A percentile compares a stretch with the other conserved stretches of the same genome.
phyloP scores from a whole-genome alignment of 345 rosid genomes.

The Brassica cretica region DNA sequence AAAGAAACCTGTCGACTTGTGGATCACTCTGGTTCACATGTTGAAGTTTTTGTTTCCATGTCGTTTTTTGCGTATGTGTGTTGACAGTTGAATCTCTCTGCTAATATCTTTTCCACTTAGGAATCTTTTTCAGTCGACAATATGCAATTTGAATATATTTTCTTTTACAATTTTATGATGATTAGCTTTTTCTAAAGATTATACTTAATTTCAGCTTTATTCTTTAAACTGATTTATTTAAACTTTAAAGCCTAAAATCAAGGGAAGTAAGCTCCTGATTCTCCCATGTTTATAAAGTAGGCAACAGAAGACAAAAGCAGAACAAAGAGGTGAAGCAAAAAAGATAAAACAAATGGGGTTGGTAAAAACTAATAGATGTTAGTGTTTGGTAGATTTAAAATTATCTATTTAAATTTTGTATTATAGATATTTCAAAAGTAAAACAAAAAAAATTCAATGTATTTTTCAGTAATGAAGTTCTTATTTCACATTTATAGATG shows the following conservation, averaged over 20 bases:
- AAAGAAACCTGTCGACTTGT: constrained; percentile 25
- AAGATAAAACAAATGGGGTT: not conserved
- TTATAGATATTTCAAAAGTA: not conserved
- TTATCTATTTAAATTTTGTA: not conserved
- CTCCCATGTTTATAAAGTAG: not conserved
- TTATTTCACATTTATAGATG: not conserved
- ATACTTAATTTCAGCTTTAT: not conserved
- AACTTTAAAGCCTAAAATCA: not conserved
- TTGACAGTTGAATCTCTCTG: constrained; percentile 25
- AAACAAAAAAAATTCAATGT: not conserved
- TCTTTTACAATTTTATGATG: not conserved
- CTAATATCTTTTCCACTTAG: constrained; percentile 26
- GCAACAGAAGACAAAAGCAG: constrained; percentile 10
- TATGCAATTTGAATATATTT: not conserved
- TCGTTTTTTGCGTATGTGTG: constrained; percentile 20
- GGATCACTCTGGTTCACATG: constrained; percentile 34
- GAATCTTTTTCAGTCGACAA: constrained; percentile 1
- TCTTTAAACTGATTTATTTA: not conserved
- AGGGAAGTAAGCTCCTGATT: constrained; percentile 8
- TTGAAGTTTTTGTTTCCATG: constrained; percentile 12
- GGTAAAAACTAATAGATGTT: not conserved
- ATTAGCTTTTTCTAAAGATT: not conserved
- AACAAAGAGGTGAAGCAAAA: not conserved
- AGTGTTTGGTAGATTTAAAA: not conserved
- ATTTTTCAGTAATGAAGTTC: not conserved